Base-by-base conservation (phyloP, 1,139 yeast species). In the Debaryomycetaceae sp. region DNA sequence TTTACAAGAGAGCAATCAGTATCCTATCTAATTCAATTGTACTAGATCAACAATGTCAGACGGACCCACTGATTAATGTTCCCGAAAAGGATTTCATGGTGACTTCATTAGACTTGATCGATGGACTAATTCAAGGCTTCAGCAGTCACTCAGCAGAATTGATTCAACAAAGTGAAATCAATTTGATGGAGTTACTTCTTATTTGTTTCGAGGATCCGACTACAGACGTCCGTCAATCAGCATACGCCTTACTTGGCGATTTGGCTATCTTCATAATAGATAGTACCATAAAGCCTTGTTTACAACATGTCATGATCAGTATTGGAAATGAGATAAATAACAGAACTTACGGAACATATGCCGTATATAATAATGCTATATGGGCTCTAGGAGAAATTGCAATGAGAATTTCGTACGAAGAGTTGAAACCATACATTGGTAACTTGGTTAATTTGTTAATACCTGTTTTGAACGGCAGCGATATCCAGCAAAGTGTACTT, bases 351-450 rank as follows among this genome's bases (percentile, higher is more conserved):
- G 65, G 65, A 41, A 65, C 87, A 47, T 65, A 73, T 61, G 78
- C 92, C 15, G 83, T 87, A 37, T 77, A 83, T 60, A 87, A 89
- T 58, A 92, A 92, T 61, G 95, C 98, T 1, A 81, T 88, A 37
- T 92, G 98, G 98, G 78, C 96, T 1, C 66, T 87, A 15, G 98
- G 98, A 29, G 96, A 92, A 60, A 79, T 94, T 31, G 71, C 87
- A 2, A 70, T 89, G 53, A 76, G 87, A 47, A 57, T 83, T 22
- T 51, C 73, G 3, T 59, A 65, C 16, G 70, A 64, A 5, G 78
- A 77, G 34, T 56, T 87, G 45, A 70, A 72, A 37, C 83, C 83
- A n/a, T 86, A 78, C 56, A 61, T 85, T 37, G 67, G 70, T 35
- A 83, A 81, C 46, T 63, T 87, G 45, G 71, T 86, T 39, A 74